Evolutionary conservation across 139 green algal species (phyloP), one percentile per base, ranked within the genome.

Genomic region (Prasinococcaceae sp.): DNA sequence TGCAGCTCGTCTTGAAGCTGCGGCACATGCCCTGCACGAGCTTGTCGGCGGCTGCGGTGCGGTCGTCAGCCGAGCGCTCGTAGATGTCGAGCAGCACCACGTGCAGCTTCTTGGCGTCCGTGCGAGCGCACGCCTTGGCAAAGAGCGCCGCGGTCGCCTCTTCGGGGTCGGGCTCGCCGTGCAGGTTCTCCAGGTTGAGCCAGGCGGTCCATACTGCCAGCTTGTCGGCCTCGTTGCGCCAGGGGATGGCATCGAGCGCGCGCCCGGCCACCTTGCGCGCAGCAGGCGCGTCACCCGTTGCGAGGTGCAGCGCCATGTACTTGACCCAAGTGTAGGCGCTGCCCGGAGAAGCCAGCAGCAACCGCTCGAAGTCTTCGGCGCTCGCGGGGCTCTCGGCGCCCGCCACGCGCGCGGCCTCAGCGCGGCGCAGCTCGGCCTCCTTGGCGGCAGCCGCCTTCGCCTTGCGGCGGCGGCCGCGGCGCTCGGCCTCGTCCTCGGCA

Each of bases 181-280:
- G 80, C 16, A 65, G 54, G 43, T 84, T 88, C 69, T 98, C 90
- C 47, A 95, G 52, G 63, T 96, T 96, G 4, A 98, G 68, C 48
- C 65, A 83, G 10, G 90, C 90, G 42, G 92, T 70, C 90, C 90
- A 98, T 25, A 97, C 66, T 37, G 96, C 95, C 68, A 95, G 47
- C 3, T 55, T 53, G 62, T 96, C 79, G 54, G 84, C 80, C 42
- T 79, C 66, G 42, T 79, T 68, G 32, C 53, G 17, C 66, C 81
- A 92, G 64, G 80, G 61, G 47, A 97, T 95, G 4, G 78, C 83
- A 6, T 70, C 22, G 16, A 97, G 68, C 0, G 90, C 90, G 2
- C 83, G 69, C 46, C 30, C 27, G 2, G 38, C 6, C 3, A 10
- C 8, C 8, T 38, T 17, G 32, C n/a, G n/a, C 8, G 32, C 32